Conservation (phyloP, 139 green algal species). For the Tetradesmus obliquus region DNA sequence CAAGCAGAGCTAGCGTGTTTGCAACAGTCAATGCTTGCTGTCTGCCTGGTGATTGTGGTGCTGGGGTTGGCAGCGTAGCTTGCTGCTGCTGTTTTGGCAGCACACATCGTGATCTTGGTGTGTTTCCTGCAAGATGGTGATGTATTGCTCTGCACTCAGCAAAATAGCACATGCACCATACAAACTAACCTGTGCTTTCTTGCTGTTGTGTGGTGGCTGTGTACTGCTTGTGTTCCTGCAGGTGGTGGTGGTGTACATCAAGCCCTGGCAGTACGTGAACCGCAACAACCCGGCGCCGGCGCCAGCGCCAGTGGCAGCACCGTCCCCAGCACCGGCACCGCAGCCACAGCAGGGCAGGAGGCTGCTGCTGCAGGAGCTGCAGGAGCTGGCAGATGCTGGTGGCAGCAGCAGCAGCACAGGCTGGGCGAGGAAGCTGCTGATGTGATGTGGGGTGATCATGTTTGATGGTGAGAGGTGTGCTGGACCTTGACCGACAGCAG, state of each 20-base stretch:
- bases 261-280: background rate
- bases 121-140: too few relatives aligned
- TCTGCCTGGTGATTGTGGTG: too few relatives aligned
- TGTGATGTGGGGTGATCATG: background rate
- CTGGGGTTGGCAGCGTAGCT: too few relatives aligned
- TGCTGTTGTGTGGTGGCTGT: too few relatives aligned
- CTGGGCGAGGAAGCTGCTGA: conserved; percentile 5
- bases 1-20: background rate
- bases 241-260: conserved; percentile 22
- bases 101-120: too few relatives aligned
- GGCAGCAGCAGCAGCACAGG: background rate
- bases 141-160: too few relatives aligned
- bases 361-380: background rate
- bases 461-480: background rate
- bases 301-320: background rate
- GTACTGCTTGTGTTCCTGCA: too few relatives aligned
- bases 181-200: too few relatives aligned
- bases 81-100: too few relatives aligned
- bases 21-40: too few relatives aligned
- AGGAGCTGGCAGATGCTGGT: background rate
- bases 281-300: background rate
- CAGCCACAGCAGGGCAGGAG: conserved; percentile 1
- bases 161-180: too few relatives aligned
- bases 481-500: background rate
- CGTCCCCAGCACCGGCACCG: background rate